Evolutionary conservation across 768 basidiomycete genomes (phyloP).

Genomic region (Mycena albidolilacea): DNA sequence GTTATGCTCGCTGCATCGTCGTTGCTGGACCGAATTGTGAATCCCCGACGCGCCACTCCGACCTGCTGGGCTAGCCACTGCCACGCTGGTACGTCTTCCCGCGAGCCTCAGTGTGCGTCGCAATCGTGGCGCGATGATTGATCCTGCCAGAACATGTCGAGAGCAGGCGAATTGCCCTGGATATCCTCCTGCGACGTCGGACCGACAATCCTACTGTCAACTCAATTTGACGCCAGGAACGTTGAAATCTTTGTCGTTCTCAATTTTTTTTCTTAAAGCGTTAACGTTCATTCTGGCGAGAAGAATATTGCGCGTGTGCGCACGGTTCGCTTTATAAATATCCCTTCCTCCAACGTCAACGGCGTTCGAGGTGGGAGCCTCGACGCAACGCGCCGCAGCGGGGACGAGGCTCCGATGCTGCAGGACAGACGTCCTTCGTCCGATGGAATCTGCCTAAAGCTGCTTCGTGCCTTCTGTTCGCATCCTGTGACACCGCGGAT

Average conservation of each 20-base stretch:
- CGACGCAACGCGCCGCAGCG: neutral
- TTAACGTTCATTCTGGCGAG: no score
- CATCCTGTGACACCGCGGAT: constrained; percentile 27
- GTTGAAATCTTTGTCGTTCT: neutral
- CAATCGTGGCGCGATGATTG: constrained; percentile 17
- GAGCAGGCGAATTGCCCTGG: constrained; percentile 20
- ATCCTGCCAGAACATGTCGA: constrained; percentile 15
- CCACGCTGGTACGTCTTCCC: constrained; percentile 23
- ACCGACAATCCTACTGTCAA: constrained; percentile 1
- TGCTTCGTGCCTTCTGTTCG: constrained; percentile 28
- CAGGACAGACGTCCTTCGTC: constrained; percentile 22
- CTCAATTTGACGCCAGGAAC: constrained; percentile 3
- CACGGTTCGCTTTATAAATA: neutral
- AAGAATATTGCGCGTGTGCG: neutral
- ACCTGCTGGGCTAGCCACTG: neutral
- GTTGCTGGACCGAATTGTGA: constrained; percentile 19
- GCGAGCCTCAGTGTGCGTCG: constrained; percentile 7
- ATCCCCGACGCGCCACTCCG: neutral
- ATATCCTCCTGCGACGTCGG: constrained; percentile 1
- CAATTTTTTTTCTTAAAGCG: neutral
- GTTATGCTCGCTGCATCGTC: constrained; percentile 17
- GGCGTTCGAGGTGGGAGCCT: neutral
- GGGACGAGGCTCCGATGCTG: constrained; percentile 23
- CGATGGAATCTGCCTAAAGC: neutral
- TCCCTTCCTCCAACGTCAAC: constrained; percentile 1